Conservation (phyloP, 108 stramenopile genomes). For the Phaeodactylum tricornutum region DNA sequence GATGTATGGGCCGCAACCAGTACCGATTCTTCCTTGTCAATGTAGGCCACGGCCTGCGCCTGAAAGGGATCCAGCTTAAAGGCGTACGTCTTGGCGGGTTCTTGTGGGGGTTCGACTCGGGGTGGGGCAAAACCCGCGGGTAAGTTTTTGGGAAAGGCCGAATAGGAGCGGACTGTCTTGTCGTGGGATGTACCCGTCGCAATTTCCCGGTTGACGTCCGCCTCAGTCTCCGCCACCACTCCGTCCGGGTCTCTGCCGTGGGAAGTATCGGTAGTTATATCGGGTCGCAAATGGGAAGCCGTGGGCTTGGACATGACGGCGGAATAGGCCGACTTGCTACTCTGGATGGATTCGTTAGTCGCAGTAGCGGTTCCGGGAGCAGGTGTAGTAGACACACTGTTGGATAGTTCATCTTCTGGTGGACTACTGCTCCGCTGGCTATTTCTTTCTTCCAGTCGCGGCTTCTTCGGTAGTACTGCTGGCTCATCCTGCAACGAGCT, state of each 20-base stretch:
- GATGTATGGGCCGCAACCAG: constrained; percentile 93
- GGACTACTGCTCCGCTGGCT: neutral
- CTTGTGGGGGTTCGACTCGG: constrained; percentile 40
- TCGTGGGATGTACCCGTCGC: constrained; percentile 81
- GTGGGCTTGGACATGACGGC: constrained; percentile 10
- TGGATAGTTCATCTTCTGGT: neutral
- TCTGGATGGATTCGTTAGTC: neutral
- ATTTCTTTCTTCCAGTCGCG: neutral
- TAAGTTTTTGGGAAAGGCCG: constrained; percentile 52
- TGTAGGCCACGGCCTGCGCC: constrained; percentile 78
- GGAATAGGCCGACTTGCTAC: constrained; percentile 1
- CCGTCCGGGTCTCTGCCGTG: neutral
- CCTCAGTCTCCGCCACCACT: constrained; percentile 7
- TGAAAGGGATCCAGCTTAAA: constrained; percentile 98
- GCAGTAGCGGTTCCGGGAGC: neutral
- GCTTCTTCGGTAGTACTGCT: neutral
- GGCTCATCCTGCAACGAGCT: neutral
- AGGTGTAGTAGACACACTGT: constrained; percentile 1
- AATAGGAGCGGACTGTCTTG: constrained; percentile 76
- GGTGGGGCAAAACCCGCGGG: constrained; percentile 67
- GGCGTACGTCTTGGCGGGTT: constrained; percentile 89
- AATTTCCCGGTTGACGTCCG: constrained; percentile 31
- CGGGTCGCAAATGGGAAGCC: constrained; percentile 3
- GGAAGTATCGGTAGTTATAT: neutral
- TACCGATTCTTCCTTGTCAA: constrained; percentile 92